phyloP scores from a whole-genome alignment of 2,329 filamentous ascomycete species.

The Aspergillus transmontanensis region DNA sequence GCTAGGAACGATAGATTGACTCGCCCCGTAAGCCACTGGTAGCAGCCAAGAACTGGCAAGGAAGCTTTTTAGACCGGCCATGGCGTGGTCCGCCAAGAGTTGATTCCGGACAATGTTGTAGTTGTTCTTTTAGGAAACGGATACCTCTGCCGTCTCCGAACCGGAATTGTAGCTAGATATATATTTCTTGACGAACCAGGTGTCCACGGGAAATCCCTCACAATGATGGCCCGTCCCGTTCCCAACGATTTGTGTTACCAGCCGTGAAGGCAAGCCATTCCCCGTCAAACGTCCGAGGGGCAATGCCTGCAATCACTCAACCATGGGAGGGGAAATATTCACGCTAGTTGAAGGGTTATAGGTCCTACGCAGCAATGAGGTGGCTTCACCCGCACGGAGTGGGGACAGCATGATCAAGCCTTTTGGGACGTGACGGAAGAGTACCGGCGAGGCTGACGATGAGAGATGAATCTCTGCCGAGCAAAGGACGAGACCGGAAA shows the following conservation, averaged over 20 bases:
- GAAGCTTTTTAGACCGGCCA: conserved; percentile 27
- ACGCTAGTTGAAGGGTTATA: background rate
- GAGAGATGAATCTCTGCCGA: background rate
- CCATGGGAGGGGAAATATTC: background rate
- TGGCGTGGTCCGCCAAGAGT: conserved; percentile 14
- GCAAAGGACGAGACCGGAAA: background rate
- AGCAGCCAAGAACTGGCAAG: conserved; percentile 29
- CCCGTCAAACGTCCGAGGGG: background rate
- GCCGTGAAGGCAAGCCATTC: background rate
- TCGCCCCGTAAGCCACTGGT: conserved; percentile 27
- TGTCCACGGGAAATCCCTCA: background rate
- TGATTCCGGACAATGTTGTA: conserved; percentile 10
- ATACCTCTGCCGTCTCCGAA: background rate
- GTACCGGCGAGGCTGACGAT: background rate
- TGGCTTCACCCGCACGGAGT: background rate
- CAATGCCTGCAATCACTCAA: background rate
- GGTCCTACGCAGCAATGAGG: background rate
- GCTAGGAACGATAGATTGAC: conserved; percentile 15
- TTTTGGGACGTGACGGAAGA: background rate
- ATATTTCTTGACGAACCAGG: background rate
- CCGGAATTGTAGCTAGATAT: background rate
- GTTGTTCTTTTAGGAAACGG: background rate
- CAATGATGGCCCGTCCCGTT: background rate
- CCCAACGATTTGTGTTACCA: background rate
- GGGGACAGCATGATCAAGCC: background rate